These are phyloP conservation scores for Tolypocladium inflatum DNA, from an alignment of 2,329 filamentous ascomycete genomes.

Conservation along the genomic window DNA sequence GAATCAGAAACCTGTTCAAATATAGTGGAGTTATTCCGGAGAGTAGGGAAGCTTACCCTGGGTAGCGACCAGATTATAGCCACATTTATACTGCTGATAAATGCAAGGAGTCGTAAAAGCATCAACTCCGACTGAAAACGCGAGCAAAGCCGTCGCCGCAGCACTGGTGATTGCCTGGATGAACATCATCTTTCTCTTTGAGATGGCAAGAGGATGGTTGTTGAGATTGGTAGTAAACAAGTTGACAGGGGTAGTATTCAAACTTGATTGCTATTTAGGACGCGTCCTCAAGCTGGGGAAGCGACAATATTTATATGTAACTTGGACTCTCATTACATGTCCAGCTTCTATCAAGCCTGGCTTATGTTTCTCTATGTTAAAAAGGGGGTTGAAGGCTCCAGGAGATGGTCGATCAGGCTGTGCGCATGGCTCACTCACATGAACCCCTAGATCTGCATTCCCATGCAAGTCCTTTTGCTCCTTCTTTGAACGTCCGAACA, in stretches of 20 bases:
- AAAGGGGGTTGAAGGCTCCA: not conserved
- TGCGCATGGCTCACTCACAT: not conserved
- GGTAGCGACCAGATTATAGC: not conserved
- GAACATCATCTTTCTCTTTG: not conserved
- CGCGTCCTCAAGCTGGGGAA: not conserved
- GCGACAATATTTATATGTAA: not conserved
- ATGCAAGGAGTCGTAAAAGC: not conserved
- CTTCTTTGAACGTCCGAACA: not conserved
- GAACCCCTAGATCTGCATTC: not conserved
- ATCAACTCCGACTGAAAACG: not conserved
- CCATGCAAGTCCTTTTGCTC: not conserved
- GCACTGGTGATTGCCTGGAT: not conserved
- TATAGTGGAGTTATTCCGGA: too few species aligned
- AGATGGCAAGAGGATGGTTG: not conserved
- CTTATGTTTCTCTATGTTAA: too few species aligned
- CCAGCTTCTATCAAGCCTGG: not conserved
- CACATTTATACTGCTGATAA: not conserved
- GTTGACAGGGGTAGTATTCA: not conserved
- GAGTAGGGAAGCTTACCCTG: not conserved
- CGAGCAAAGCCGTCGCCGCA: not conserved
- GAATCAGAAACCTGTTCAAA: not conserved
- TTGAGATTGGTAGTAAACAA: not conserved
- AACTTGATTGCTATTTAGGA: not conserved
- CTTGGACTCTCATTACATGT: not conserved
- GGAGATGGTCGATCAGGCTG: not conserved